Evolutionary conservation across 2,329 filamentous ascomycete species (phyloP).

Genomic region (Didymella glomerata): DNA sequence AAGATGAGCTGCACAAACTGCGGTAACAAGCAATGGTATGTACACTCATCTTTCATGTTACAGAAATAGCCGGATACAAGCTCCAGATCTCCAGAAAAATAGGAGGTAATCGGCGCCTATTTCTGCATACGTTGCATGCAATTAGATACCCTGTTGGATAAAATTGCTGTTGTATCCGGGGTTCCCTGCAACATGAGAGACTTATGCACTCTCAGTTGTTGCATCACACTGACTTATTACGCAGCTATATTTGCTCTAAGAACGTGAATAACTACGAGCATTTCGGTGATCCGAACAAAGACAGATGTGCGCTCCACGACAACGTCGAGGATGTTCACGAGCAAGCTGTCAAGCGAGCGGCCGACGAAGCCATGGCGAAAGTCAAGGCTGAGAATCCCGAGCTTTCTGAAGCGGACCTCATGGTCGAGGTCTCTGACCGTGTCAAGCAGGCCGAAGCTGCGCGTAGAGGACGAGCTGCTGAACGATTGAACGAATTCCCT

Average conservation of each 20-base stretch:
- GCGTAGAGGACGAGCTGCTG: slow-evolving; percentile 31
- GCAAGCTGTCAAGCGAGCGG: slow-evolving; percentile 69
- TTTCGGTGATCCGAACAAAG: slow-evolving; percentile 64
- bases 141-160: too few species aligned
- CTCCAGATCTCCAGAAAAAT: too few species aligned
- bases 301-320: slow-evolving; percentile 72
- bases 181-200: too few species aligned
- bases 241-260: slow-evolving; percentile 75
- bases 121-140: too few species aligned
- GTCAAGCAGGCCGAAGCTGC: slow-evolving; percentile 52
- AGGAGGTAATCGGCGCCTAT: too few species aligned
- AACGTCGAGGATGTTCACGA: slow-evolving; percentile 67
- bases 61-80: too few species aligned
- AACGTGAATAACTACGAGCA: slow-evolving; percentile 71
- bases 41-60: slow-evolving; percentile 12
- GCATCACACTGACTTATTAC: slow-evolving; percentile 5
- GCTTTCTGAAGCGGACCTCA: slow-evolving; percentile 65
- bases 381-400: slow-evolving; percentile 67
- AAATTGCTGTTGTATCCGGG: too few species aligned
- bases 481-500: slow-evolving; percentile 28
- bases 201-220: background rate
- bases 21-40: slow-evolving; percentile 62
- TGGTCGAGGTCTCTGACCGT: slow-evolving; percentile 64
- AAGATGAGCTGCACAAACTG: slow-evolving; percentile 79
- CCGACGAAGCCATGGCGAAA: slow-evolving; percentile 64